These are phyloP conservation scores for Krasilnikovozyma curviuscula DNA, from an alignment of 768 basidiomycete genomes.

Conservation along the genomic window DNA sequence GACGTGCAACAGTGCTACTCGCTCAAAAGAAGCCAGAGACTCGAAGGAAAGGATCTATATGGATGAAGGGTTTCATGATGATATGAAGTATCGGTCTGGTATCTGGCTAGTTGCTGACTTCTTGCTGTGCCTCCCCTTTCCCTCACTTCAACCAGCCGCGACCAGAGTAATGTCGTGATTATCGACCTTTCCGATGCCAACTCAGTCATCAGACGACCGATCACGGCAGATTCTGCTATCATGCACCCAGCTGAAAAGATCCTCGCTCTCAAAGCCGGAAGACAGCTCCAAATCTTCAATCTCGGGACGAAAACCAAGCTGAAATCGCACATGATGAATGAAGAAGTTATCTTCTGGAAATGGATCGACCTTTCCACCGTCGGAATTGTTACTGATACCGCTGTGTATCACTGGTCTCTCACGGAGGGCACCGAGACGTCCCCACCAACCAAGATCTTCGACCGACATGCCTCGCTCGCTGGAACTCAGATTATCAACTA, in stretches of 20 bases:
- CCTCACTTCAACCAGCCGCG: too few species aligned
- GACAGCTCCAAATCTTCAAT: conserved; percentile 93
- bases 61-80: too few species aligned
- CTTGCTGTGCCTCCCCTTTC: too few species aligned
- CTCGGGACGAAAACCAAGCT: conserved; percentile 96
- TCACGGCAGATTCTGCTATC: conserved; percentile 95
- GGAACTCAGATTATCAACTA: conserved; percentile 99
- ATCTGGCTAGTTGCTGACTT: too few species aligned
- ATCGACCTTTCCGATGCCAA: conserved; percentile 94
- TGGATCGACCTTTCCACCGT: conserved; percentile 84
- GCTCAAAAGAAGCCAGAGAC: too few species aligned
- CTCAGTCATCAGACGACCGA: conserved; percentile 72
- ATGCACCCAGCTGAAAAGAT: conserved; percentile 97
- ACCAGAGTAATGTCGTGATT: conserved; percentile 95
- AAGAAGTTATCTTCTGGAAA: conserved; percentile 96
- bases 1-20: too few species aligned
- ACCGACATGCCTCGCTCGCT: conserved; percentile 81
- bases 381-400: conserved; percentile 83
- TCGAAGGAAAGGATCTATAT: too few species aligned
- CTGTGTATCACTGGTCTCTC: conserved; percentile 75
- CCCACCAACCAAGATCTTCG: conserved; percentile 78
- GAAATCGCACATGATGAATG: conserved; percentile 79
- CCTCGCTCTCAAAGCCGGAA: conserved; percentile 85
- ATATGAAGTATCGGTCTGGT: too few species aligned
- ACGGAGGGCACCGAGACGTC: conserved; percentile 37